phyloP scores from a whole-genome alignment of 371 early-diverging fungal species.

The Mucor mucedo region DNA sequence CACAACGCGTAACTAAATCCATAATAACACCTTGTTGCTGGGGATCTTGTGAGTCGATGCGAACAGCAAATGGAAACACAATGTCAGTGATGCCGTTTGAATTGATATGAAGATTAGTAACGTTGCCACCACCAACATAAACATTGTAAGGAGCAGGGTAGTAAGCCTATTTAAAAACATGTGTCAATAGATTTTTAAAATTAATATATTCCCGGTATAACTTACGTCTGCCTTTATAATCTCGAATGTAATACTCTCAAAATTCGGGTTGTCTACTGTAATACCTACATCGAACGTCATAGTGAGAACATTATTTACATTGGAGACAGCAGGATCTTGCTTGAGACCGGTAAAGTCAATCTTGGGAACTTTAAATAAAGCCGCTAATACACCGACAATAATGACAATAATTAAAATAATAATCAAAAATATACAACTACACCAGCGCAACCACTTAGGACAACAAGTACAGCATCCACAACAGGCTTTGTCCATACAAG shows the following conservation, averaged over 20 bases:
- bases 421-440: slow-evolving; percentile 44
- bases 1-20: slow-evolving; percentile 57
- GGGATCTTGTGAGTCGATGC: slow-evolving; percentile 37
- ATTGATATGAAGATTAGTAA: slow-evolving; percentile 49
- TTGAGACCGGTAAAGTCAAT: slow-evolving; percentile 44
- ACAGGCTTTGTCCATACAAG: slow-evolving; percentile 50
- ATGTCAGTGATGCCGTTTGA: slow-evolving; percentile 46
- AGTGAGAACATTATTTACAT: slow-evolving; percentile 18
- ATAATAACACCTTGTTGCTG: slow-evolving; percentile 44
- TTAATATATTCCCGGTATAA: neutral
- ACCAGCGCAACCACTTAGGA: slow-evolving; percentile 53
- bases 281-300: slow-evolving; percentile 46
- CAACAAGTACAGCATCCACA: slow-evolving; percentile 58
- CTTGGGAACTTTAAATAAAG: slow-evolving; percentile 46
- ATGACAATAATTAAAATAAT: slow-evolving; percentile 45
- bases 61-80: slow-evolving; percentile 53
- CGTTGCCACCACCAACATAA: slow-evolving; percentile 55
- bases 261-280: slow-evolving; percentile 58
- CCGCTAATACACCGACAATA: slow-evolving; percentile 49
- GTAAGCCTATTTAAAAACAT: slow-evolving; percentile 49
- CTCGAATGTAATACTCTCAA: slow-evolving; percentile 58
- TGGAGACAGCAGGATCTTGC: slow-evolving; percentile 27
- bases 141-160: slow-evolving; percentile 54
- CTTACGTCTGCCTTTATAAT: slow-evolving; percentile 60
- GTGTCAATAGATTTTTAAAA: neutral